phyloP scores from a whole-genome alignment of 306 rosid genomes.

The Prunus fruticosa region DNA sequence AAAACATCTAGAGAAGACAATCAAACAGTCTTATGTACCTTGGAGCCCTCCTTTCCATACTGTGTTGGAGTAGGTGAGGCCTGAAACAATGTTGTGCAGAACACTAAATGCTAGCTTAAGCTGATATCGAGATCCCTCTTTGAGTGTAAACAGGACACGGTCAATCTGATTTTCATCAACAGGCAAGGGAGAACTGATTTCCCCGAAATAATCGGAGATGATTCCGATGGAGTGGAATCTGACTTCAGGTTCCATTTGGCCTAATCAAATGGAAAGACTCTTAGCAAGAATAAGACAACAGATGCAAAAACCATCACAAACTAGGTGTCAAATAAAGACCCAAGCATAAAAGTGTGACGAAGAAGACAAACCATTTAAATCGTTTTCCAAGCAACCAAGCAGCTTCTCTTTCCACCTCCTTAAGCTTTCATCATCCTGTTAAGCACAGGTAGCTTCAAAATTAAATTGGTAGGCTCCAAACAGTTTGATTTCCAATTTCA shows the following conservation, averaged over 20 bases:
- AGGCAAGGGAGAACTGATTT: constrained; percentile 66
- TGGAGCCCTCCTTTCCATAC: constrained; percentile 89
- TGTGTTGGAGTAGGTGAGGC: constrained; percentile 76
- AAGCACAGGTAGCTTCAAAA: constrained; percentile 24
- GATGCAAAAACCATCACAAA: constrained; percentile 23
- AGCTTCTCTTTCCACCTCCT: constrained; percentile 99
- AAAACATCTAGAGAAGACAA: neutral
- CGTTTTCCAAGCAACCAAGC: constrained; percentile 85
- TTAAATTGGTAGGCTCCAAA: neutral
- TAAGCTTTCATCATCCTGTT: constrained; percentile 92
- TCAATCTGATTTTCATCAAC: constrained; percentile 45
- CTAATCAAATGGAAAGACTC: constrained; percentile 25
- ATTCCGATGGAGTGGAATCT: constrained; percentile 79
- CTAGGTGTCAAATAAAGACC: neutral
- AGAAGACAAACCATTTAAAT: constrained; percentile 60
- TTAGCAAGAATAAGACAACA: constrained; percentile 2
- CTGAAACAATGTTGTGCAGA: constrained; percentile 89
- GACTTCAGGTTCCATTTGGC: constrained; percentile 85
- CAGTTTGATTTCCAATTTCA: neutral
- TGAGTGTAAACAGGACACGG: constrained; percentile 59
- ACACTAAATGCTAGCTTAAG: constrained; percentile 75
- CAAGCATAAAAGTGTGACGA: constrained; percentile 10
- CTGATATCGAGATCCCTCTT: constrained; percentile 71
- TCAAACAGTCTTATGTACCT: constrained; percentile 40
- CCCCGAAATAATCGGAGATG: constrained; percentile 66